phyloP scores from a whole-genome alignment of 1,284 basidiomycete genomes.

The Ceraceosorus guamensis region DNA sequence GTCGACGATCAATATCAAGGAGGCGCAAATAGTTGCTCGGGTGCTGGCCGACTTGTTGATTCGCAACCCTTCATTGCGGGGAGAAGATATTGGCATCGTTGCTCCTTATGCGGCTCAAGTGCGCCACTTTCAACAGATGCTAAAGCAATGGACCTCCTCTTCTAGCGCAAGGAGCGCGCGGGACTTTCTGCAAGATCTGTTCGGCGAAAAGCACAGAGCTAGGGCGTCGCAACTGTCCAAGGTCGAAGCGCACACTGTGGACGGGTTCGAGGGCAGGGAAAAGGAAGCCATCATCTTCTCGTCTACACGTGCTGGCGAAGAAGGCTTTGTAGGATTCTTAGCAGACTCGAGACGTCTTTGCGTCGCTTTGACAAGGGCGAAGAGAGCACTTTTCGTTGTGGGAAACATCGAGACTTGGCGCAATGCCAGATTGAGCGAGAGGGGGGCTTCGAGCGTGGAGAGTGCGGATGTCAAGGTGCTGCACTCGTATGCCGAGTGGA shows the following conservation, averaged over 20 bases:
- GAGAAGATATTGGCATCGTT: constrained; percentile 40
- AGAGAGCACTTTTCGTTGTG: constrained; percentile 79
- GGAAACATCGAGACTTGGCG: constrained; percentile 69
- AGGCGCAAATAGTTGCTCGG: constrained; percentile 45
- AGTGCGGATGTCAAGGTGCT: no score
- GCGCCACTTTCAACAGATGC: constrained; percentile 22
- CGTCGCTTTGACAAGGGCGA: constrained; percentile 88
- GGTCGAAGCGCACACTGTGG: constrained; percentile 88
- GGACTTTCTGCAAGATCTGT: background rate
- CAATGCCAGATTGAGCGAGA: constrained; percentile 50
- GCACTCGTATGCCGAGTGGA: no score
- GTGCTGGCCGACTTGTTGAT: constrained; percentile 30
- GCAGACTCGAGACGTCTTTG: constrained; percentile 94
- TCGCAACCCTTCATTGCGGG: constrained; percentile 26
- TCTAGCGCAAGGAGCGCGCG: background rate
- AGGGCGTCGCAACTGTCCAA: constrained; percentile 37
- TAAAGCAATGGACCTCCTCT: background rate
- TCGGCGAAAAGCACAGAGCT: background rate
- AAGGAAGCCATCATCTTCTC: constrained; percentile 92
- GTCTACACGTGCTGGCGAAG: constrained; percentile 64
- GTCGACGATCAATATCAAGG: constrained; percentile 31
- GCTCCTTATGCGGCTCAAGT: constrained; percentile 43
- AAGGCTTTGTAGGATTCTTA: constrained; percentile 77
- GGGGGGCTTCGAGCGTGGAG: background rate
- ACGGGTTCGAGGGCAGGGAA: constrained; percentile 90